Evolutionary conservation across 2,329 filamentous ascomycete species (phyloP).

Genomic region (Cytospora leucostoma): DNA sequence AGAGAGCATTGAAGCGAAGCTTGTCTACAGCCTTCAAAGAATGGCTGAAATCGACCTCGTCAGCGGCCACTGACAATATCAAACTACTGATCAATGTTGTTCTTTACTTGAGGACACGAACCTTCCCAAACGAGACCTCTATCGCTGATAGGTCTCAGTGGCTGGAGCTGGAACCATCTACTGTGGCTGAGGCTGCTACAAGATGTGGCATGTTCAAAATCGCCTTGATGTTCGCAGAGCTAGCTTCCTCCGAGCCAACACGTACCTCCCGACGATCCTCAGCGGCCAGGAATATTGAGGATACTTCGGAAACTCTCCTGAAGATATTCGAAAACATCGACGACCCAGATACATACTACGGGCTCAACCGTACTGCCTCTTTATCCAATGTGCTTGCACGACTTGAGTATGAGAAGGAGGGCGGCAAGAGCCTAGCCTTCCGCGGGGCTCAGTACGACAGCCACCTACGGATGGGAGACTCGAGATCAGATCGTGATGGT

Average conservation of each 20-base stretch:
- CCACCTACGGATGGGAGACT: constrained; percentile 65
- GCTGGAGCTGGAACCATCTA: constrained; percentile 79
- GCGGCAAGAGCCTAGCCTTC: constrained; percentile 84
- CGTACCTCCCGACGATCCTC: constrained; percentile 69
- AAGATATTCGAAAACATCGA: constrained; percentile 89
- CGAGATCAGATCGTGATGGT: constrained; percentile 59
- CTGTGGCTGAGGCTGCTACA: constrained; percentile 71
- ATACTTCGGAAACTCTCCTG: constrained; percentile 70
- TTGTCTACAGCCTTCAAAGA: constrained; percentile 67
- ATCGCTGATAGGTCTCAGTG: constrained; percentile 78
- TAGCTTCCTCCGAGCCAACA: constrained; percentile 59
- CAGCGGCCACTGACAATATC: constrained; percentile 59
- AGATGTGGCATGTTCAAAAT: constrained; percentile 84
- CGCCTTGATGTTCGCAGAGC: constrained; percentile 80
- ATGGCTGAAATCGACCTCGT: constrained; percentile 59
- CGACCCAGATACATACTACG: constrained; percentile 95
- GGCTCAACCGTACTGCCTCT: constrained; percentile 75
- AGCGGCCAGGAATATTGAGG: constrained; percentile 45
- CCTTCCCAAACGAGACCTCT: constrained; percentile 72
- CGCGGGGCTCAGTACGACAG: constrained; percentile 90
- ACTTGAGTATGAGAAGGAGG: constrained; percentile 87
- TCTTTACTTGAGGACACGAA: constrained; percentile 84
- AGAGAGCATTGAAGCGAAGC: constrained; percentile 58
- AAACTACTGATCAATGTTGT: constrained; percentile 76
- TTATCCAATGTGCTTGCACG: constrained; percentile 76